Conservation (phyloP, 768 basidiomycete species). For the Holtermannia corniformis region DNA sequence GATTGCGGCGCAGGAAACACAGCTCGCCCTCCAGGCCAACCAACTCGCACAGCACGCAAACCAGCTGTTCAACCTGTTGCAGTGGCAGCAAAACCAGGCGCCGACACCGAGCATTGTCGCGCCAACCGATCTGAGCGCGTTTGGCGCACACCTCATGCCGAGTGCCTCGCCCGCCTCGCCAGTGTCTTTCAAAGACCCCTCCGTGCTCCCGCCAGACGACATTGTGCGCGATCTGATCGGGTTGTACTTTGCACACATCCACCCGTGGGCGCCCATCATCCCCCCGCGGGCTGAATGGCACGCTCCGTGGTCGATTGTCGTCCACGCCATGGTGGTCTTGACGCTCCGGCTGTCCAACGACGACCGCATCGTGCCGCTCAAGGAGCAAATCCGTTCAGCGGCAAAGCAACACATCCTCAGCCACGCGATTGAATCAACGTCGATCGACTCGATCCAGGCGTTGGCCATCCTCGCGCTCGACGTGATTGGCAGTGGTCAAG, state of each 20-base stretch:
- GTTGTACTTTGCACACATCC: slow-evolving; percentile 34
- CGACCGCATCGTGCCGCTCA: slow-evolving; percentile 13
- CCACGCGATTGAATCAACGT: slow-evolving; percentile 38
- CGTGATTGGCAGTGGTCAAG: slow-evolving; percentile 39
- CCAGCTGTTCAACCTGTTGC: slow-evolving; percentile 9
- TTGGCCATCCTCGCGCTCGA: slow-evolving; percentile 40
- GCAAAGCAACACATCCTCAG: slow-evolving; percentile 39
- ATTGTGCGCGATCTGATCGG: slow-evolving; percentile 36
- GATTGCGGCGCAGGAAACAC: slow-evolving; percentile 28
- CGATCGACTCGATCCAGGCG: slow-evolving; percentile 38
- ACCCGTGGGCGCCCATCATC: slow-evolving; percentile 40
- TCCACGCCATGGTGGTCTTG: slow-evolving; percentile 40
- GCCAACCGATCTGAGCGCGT: slow-evolving; percentile 5
- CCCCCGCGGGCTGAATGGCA: slow-evolving; percentile 19
- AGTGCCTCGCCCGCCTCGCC: neutral
- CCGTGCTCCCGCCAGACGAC: slow-evolving; percentile 34
- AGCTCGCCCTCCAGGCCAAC: slow-evolving; percentile 19
- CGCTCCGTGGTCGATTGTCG: slow-evolving; percentile 36
- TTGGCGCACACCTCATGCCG: slow-evolving; percentile 10
- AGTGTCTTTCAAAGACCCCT: slow-evolving; percentile 26
- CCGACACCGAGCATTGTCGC: neutral
- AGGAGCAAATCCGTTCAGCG: slow-evolving; percentile 23
- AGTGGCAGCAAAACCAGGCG: slow-evolving; percentile 3
- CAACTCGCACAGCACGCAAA: slow-evolving; percentile 26
- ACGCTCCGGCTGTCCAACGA: slow-evolving; percentile 35